phyloP scores from a whole-genome alignment of 1,139 yeast genomes.

The Saccharomycopsis hybrid region DNA sequence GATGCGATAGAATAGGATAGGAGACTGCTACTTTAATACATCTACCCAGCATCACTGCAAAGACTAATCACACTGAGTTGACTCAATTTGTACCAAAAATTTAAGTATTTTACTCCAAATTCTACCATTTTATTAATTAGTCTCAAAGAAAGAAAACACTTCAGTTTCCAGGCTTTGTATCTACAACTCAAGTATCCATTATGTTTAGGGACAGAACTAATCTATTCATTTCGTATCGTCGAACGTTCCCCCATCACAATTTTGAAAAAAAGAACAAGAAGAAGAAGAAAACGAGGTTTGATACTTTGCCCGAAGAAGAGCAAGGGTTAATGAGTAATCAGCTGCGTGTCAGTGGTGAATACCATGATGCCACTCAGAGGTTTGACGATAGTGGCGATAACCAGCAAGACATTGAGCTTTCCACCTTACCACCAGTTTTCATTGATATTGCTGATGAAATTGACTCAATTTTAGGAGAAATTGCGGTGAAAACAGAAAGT shows the following conservation, averaged over 20 bases:
- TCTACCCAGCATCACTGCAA: no score
- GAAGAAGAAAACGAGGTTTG: slow-evolving; percentile 30
- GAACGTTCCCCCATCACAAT: slow-evolving; percentile 56
- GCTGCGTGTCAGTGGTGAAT: slow-evolving; percentile 18
- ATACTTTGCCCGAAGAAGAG: slow-evolving; percentile 45
- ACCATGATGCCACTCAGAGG: slow-evolving; percentile 13
- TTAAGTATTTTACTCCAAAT: no score
- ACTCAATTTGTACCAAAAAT: no score
- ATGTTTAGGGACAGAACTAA: slow-evolving; percentile 77
- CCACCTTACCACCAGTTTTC: slow-evolving; percentile 68
- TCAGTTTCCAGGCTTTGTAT: no score
- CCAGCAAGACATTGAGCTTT: slow-evolving; percentile 37
- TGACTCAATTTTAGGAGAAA: slow-evolving; percentile 49
- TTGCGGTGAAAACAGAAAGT: slow-evolving; percentile 45
- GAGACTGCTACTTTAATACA: no score
- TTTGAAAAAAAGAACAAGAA: slow-evolving; percentile 18
- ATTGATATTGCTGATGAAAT: slow-evolving; percentile 68
- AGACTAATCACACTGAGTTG: no score
- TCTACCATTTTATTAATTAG: no score
- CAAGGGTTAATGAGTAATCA: slow-evolving; percentile 38
- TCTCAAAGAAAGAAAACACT: no score
- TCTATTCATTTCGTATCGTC: slow-evolving; percentile 60
- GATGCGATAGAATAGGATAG: no score
- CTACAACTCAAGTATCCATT: no score
- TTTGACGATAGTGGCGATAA: slow-evolving; percentile 25